Conservation (phyloP, 768 basidiomycete species). For the Kondoa subrosea region DNA sequence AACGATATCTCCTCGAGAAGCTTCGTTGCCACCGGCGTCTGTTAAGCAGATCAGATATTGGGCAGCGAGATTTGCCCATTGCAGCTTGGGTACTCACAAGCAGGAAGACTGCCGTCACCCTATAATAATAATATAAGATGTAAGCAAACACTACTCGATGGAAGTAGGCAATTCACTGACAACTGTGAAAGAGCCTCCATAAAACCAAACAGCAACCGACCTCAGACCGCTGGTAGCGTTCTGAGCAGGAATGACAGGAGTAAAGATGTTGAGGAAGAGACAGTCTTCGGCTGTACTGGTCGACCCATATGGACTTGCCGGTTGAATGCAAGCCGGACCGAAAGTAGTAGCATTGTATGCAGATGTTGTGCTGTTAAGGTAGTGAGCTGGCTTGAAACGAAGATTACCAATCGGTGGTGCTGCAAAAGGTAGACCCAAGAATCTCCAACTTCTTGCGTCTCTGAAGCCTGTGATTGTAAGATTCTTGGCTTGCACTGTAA, state of each 20-base stretch:
- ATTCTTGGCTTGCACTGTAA: neutral
- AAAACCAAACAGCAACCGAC: conserved; percentile 39
- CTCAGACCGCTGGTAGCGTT: conserved; percentile 25
- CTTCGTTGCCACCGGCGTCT: conserved; percentile 20
- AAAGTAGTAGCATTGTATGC: conserved; percentile 5
- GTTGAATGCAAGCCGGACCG: conserved; percentile 11
- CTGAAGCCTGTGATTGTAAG: conserved; percentile 9
- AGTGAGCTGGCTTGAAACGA: conserved; percentile 44
- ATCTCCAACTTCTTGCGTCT: conserved; percentile 29
- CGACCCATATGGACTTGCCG: neutral
- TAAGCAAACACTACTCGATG: neutral
- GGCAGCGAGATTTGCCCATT: neutral
- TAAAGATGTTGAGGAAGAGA: conserved; percentile 39
- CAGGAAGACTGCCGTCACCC: too few species aligned
- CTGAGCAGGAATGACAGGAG: conserved; percentile 31
- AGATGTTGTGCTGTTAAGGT: conserved; percentile 29
- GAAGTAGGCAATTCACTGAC: neutral
- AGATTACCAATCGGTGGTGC: conserved; percentile 43
- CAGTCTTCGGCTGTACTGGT: too few species aligned
- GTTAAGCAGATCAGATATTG: neutral
- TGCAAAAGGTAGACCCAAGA: conserved; percentile 49
- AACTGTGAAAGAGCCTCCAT: conserved; percentile 35
- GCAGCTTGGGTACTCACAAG: too few species aligned
- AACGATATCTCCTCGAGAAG: conserved; percentile 21
- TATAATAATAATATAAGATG: neutral